These are phyloP conservation scores for Pholiota molesta DNA, from an alignment of 768 basidiomycete genomes.

Conservation along the genomic window DNA sequence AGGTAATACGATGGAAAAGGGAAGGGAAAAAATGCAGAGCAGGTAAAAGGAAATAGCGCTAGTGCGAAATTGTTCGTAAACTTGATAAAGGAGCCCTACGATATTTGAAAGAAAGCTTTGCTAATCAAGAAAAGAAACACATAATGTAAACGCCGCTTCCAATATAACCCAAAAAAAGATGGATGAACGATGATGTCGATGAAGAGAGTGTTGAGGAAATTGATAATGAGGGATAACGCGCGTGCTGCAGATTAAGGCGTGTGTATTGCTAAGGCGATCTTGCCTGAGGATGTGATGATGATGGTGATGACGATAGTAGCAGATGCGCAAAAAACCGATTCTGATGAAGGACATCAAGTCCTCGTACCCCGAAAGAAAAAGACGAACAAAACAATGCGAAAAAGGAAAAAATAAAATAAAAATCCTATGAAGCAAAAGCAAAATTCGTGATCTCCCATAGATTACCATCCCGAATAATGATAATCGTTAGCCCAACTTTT, in stretches of 20 bases:
- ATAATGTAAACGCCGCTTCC: background rate
- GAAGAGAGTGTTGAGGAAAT: background rate
- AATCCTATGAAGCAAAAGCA: background rate
- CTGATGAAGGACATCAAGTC: background rate
- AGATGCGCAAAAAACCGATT: background rate
- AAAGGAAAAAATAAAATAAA: background rate
- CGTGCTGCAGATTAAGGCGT: background rate
- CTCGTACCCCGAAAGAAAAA: constrained; percentile 14
- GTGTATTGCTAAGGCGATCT: background rate
- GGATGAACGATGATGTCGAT: background rate
- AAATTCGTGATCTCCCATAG: background rate
- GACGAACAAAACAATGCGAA: constrained; percentile 7
- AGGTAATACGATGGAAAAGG: background rate
- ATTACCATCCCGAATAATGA: constrained; percentile 67
- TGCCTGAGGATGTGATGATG: background rate
- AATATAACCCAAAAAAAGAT: background rate
- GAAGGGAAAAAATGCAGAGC: background rate
- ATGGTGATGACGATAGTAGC: background rate
- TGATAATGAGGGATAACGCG: background rate
- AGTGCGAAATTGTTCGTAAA: background rate
- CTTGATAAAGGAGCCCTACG: background rate
- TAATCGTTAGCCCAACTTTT: constrained; percentile 72
- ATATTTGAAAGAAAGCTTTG: too few species aligned
- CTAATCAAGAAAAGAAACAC: background rate
- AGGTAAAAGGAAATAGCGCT: background rate